Conservation (phyloP, 306 rosid genomes). For the Prunus padus region DNA sequence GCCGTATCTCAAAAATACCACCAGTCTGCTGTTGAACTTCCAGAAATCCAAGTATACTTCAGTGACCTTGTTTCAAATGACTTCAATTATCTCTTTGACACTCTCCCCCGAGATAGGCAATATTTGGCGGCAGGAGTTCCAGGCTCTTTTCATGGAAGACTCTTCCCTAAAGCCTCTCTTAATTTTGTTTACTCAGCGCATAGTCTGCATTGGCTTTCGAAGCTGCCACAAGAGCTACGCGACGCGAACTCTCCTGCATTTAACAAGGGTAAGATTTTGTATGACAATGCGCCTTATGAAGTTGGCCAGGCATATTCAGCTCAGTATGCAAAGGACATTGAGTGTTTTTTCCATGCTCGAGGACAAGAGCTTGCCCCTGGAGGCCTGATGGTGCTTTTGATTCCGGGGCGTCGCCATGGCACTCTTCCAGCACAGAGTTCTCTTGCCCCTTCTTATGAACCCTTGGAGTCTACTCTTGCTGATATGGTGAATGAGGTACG, state of each 20-base stretch:
- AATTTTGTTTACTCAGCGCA: slow-evolving; percentile 4
- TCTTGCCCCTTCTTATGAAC: background rate
- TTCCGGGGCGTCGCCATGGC: background rate
- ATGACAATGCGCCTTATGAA: background rate
- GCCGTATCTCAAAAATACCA: slow-evolving; percentile 2
- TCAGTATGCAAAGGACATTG: slow-evolving; percentile 11
- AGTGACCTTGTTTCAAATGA: slow-evolving; percentile 19
- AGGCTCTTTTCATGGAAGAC: background rate
- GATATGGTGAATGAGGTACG: slow-evolving; percentile 11
- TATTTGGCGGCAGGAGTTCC: slow-evolving; percentile 6
- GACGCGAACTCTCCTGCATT: background rate
- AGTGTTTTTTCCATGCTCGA: background rate
- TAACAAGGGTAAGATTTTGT: slow-evolving; percentile 8
- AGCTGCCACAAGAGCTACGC: background rate
- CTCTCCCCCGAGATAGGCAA: background rate
- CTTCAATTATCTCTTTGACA: slow-evolving; percentile 14
- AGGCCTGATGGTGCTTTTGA: slow-evolving; percentile 4
- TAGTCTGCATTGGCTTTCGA: slow-evolving; percentile 6
- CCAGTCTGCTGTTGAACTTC: background rate
- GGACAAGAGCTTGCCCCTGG: slow-evolving; percentile 15
- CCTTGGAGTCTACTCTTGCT: background rate
- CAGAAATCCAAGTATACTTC: slow-evolving; percentile 19
- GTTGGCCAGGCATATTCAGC: background rate
- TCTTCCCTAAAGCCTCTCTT: slow-evolving; percentile 17
- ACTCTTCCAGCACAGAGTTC: background rate